Conservation (phyloP, 495 filamentous ascomycete species). For the Podospora pseudocomata region DNA sequence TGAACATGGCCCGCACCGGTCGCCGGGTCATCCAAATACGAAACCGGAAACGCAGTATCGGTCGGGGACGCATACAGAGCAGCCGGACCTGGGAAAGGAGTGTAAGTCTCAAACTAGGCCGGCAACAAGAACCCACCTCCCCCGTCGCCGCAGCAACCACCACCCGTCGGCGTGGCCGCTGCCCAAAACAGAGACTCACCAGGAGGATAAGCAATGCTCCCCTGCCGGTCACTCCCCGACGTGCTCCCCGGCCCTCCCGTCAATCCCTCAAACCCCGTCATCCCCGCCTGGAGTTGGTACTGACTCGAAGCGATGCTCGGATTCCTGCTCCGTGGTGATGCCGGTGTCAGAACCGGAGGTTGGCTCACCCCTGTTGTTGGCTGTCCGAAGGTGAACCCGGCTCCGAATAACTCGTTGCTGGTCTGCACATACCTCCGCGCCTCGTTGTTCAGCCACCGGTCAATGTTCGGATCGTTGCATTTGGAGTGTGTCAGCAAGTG, state of each 20-base stretch:
- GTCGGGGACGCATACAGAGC: slow-evolving; percentile 22
- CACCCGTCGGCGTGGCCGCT: slow-evolving; percentile 6
- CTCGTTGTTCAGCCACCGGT: slow-evolving; percentile 45
- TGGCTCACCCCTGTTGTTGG: neutral
- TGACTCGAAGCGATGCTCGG: slow-evolving; percentile 23
- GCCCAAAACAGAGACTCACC: slow-evolving; percentile 18
- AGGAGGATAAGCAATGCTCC: slow-evolving; percentile 30
- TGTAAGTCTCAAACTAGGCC: slow-evolving; percentile 1
- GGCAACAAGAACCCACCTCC: neutral
- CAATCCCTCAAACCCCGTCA: slow-evolving; percentile 19
- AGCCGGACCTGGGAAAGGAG: neutral
- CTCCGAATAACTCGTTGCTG: slow-evolving; percentile 31
- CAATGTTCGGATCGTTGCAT: slow-evolving; percentile 53
- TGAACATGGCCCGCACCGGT: neutral
- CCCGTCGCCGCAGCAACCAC: neutral
- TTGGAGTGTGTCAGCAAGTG: slow-evolving; percentile 57
- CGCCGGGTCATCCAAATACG: slow-evolving; percentile 15
- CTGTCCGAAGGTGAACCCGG: slow-evolving; percentile 25
- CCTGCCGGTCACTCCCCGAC: slow-evolving; percentile 18
- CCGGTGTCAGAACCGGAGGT: slow-evolving; percentile 1
- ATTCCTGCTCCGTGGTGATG: slow-evolving; percentile 24
- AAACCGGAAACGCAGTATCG: slow-evolving; percentile 6
- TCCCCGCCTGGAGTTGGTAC: slow-evolving; percentile 17
- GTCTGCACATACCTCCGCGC: slow-evolving; percentile 41
- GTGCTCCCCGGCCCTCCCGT: neutral